phyloP scores from a whole-genome alignment of 208 protist genomes.

The Leishmania martiniquensis region DNA sequence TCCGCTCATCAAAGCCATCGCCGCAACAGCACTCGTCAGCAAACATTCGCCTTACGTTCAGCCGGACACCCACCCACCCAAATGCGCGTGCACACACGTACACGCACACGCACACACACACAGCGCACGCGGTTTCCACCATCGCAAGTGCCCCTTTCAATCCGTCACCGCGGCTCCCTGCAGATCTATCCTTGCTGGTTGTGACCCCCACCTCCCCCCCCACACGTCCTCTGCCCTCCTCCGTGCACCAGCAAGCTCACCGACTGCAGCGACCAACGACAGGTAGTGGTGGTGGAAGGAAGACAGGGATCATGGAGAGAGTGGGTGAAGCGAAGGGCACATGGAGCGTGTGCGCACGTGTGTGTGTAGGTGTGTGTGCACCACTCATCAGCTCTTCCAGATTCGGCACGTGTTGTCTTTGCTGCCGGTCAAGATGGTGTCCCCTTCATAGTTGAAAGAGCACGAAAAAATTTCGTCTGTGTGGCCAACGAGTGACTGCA shows the following conservation, averaged over 20 bases:
- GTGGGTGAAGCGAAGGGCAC: neutral
- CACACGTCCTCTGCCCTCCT: neutral
- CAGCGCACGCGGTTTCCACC: neutral
- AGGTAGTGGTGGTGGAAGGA: neutral
- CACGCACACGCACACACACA: conserved; percentile 4
- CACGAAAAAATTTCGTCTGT: conserved; percentile 97
- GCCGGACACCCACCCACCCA: neutral
- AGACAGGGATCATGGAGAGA: neutral
- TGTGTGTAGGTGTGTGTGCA: neutral
- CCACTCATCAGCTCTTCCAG: conserved; percentile 81
- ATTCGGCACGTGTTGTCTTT: conserved; percentile 97
- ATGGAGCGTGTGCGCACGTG: neutral
- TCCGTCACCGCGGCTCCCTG: neutral
- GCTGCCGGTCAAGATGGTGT: conserved; percentile 96
- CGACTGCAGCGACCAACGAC: neutral
- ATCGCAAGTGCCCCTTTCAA: neutral
- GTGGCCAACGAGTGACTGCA: conserved; percentile 95
- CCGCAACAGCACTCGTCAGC: neutral
- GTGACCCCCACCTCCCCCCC: neutral
- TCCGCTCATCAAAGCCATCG: neutral
- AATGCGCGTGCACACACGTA: neutral
- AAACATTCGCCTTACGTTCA: neutral
- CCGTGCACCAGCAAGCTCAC: neutral
- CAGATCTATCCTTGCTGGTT: neutral
- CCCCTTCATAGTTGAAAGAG: conserved; percentile 96